Evolutionary conservation across 1,139 yeast genomes (phyloP), one percentile per base, ranked within the genome.

Genomic region (Debaryomyces fabryi): DNA sequence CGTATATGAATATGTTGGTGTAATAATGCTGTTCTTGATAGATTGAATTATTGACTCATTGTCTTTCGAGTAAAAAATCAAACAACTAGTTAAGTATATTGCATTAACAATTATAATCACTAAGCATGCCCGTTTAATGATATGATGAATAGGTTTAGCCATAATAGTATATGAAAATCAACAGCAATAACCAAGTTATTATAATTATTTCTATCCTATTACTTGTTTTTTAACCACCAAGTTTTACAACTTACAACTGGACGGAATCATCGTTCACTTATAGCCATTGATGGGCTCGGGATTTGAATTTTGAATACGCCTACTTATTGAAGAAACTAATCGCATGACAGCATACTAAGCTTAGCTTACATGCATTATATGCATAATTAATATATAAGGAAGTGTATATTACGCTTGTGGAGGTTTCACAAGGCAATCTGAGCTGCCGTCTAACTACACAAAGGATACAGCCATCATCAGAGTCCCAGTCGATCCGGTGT

Each of bases 31-130:
- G n/a, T 40, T 29, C n/a, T 30, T 30, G 23, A 40, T 40, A 4
- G 43, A 29, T n/a, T 18, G 16, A 3, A 52, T 5, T 50, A 52
- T 29, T 7, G 43, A 40, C 7, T 40, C 43, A n/a, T 29, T 12
- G 3, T 18, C 21, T 2, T 49, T 52, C 15, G 46, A 47, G 37
- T 51, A 47, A 15, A 47, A 50, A 13, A 55, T 6, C 9, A 45
- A 51, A 35, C 48, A 51, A 10, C 49, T 46, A 16, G 54, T 38
- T 24, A 53, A 38, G 34, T 53, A 53, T 9, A 53, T 40, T 18
- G 44, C 16, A 38, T 51, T 45, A 41, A 51, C 40, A 21, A 48
- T 13, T 20, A 52, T 9, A n/a, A 41, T 21, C n/a, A 36, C 39
- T 10, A 47, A 23, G 30, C 42, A 47, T 21, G 44, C 9, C 20